Evolutionary conservation across 1,139 yeast species (phyloP).

Genomic region (Pichia sp.): DNA sequence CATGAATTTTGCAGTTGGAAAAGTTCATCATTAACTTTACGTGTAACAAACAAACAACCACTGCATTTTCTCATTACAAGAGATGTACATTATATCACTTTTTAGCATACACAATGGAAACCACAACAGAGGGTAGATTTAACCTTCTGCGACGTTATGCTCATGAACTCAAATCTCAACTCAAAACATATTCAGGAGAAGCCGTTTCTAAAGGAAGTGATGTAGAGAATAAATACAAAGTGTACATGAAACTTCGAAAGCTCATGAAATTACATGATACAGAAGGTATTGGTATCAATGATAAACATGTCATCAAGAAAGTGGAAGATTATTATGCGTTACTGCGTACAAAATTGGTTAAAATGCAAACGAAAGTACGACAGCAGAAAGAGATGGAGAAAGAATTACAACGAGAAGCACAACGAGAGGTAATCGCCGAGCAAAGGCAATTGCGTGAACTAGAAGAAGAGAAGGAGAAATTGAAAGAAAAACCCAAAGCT

Average conservation of each 20-base stretch:
- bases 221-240: constrained; percentile 6
- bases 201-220: constrained; percentile 5
- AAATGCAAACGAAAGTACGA: not conserved
- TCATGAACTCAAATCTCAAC: constrained; percentile 5
- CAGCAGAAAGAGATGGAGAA: not conserved
- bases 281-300: not conserved
- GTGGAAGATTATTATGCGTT: constrained; percentile 4
- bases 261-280: constrained; percentile 4
- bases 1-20: no score
- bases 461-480: not conserved
- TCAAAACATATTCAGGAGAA: constrained; percentile 10
- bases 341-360: not conserved
- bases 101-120: not conserved
- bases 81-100: no score
- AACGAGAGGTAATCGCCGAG: no score
- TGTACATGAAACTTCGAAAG: constrained; percentile 9
- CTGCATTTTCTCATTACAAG: no score
- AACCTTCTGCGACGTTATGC: constrained; percentile 4
- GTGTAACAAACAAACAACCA: no score
- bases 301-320: not conserved
- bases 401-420: not conserved
- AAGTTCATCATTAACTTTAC: no score
- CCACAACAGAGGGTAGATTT: not conserved
- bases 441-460: not conserved
- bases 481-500: not conserved